Evolutionary conservation across 176 grass and related monocot species (phyloP), one percentile per base, ranked within the genome.

Genomic region (Lolium rigidum): DNA sequence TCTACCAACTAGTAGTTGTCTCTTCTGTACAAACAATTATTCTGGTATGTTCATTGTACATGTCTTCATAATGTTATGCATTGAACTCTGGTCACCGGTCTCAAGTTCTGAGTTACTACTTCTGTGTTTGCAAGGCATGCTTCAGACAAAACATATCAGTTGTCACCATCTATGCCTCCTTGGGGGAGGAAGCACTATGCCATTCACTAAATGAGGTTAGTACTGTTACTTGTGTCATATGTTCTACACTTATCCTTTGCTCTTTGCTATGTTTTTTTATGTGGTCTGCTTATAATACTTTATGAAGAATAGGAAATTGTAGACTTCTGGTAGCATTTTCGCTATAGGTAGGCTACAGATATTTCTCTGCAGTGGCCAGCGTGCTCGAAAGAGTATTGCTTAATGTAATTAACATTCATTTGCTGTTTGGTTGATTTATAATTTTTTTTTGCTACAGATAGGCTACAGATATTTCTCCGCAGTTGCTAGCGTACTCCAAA

Each of bases 201-300:
- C 94, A 99, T 79, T 99, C 97, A 31, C 80, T 99, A 87, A 99
- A 94, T 84, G 97, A 99, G 97, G 94, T 96, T 68, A 64, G 88
- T 87, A 79, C 54, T 58, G 35, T 83, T 35, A 86, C 65, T 83
- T 72, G 1, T 76, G 26, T 66, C 48, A 65, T 83, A 59, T 57
- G 63, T 21, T 65, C 20, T 87, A 64, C 20, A 72, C 9, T 73
- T 37, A 66, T 35, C 63, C 6, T 66, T 66, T 17, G 11, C 21
- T 55, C 8, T 9, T 82, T 70, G 26, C 7, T 86, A 68, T 50
- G 22, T 77, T 52, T 74, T 83, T 64, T 52, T 43, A 16, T 73
- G 38, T 35, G 26, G 17, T 71, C 20, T 72, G 62, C 44, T 85
- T 89, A 61, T 85, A 43, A 31, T 59, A 18, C 43, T 68, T 38